phyloP scores from a whole-genome alignment of 805 yeast species.

The Candida takata region DNA sequence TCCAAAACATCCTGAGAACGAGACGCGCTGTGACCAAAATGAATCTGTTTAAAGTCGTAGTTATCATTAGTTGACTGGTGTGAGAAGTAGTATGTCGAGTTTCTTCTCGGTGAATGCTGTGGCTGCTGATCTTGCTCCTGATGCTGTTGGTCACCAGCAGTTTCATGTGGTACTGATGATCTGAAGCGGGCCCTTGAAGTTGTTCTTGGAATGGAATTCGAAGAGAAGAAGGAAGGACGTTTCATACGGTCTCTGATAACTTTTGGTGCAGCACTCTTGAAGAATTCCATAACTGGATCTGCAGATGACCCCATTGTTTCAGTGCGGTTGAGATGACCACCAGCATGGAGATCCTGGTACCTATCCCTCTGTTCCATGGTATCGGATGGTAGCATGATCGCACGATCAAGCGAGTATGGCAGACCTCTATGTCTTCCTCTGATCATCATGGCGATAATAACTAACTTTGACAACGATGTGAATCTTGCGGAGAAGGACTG shows the following conservation, averaged over 20 bases:
- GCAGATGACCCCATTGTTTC: constrained; percentile 19
- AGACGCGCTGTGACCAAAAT: constrained; percentile 7
- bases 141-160: no score
- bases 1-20: neutral
- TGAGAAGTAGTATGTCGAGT: no score
- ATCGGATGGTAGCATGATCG: constrained; percentile 77
- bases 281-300: constrained; percentile 24
- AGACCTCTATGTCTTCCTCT: constrained; percentile 96
- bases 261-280: constrained; percentile 24
- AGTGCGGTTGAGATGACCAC: constrained; percentile 8
- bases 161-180: neutral
- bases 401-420: constrained; percentile 90
- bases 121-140: no score
- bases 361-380: constrained; percentile 55
- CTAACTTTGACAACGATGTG: constrained; percentile 66
- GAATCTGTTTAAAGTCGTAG: constrained; percentile 9
- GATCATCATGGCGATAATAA: constrained; percentile 82
- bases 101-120: no score
- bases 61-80: neutral
- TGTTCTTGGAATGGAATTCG: neutral
- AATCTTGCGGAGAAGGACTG: constrained; percentile 74
- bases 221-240: constrained; percentile 19
- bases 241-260: constrained; percentile 17
- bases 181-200: neutral
- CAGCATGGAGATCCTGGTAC: constrained; percentile 26